Evolutionary conservation across 2,329 filamentous ascomycete species (phyloP).

Genomic region (Cytospora leucostoma): DNA sequence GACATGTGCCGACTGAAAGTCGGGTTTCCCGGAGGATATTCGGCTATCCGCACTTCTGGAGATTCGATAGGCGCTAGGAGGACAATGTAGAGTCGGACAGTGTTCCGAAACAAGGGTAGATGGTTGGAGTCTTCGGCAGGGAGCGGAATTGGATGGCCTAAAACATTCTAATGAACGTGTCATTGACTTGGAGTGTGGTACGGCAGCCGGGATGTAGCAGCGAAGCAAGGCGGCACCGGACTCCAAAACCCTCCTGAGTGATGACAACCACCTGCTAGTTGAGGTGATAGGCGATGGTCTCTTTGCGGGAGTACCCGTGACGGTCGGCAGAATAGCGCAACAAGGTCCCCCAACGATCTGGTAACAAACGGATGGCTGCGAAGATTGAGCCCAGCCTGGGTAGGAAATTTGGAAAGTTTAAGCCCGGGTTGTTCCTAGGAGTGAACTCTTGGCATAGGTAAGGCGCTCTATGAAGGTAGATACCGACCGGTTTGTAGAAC

Average conservation of each 20-base stretch:
- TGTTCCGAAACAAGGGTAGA: not conserved
- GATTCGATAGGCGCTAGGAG: not conserved
- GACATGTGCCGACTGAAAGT: not conserved
- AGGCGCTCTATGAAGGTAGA: not conserved
- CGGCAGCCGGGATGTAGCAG: constrained; percentile 20
- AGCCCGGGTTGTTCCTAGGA: constrained; percentile 4
- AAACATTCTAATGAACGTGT: constrained; percentile 22
- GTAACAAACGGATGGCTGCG: not conserved
- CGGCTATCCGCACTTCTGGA: not conserved
- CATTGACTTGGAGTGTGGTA: constrained; percentile 21
- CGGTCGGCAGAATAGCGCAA: not conserved
- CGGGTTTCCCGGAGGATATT: constrained; percentile 6
- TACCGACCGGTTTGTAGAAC: constrained; percentile 3
- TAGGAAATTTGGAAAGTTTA: constrained; percentile 1
- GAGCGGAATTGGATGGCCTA: not conserved
- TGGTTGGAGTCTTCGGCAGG: not conserved
- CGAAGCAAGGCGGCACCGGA: constrained; percentile 1
- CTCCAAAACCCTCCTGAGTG: too few species aligned
- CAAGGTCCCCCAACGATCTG: not conserved
- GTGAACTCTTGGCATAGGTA: constrained; percentile 4
- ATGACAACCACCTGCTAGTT: not conserved
- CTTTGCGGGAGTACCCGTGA: not conserved
- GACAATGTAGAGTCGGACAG: not conserved
- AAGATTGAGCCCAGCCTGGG: not conserved
- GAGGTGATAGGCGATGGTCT: not conserved